Conservation (phyloP, 306 rosid species). For the Senna tora region DNA sequence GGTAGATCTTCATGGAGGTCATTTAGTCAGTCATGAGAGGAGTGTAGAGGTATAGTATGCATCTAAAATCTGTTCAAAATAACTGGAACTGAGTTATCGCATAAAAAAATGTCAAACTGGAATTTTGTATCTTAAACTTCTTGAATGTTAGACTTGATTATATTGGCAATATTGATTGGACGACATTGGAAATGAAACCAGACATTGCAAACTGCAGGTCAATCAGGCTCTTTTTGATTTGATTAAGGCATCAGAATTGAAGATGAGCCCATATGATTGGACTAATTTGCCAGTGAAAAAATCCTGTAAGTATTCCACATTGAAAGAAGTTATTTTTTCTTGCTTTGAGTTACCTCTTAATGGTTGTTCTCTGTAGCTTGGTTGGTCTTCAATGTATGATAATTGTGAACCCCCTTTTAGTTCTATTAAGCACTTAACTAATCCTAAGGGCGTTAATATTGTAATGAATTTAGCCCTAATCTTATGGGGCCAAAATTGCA, state of each 20-base stretch:
- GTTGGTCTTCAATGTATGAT: conserved; percentile 34
- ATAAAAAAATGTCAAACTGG: conserved; percentile 1
- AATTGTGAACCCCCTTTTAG: conserved; percentile 24
- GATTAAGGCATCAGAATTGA: conserved; percentile 69
- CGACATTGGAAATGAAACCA: conserved; percentile 33
- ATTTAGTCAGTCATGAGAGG: conserved; percentile 93
- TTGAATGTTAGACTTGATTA: conserved; percentile 23
- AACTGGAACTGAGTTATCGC: conserved; percentile 1
- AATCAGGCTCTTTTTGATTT: conserved; percentile 80
- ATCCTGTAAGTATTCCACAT: conserved; percentile 53
- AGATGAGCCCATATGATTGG: conserved; percentile 75
- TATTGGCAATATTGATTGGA: neutral
- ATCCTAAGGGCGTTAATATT: neutral
- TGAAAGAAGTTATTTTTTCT: conserved; percentile 9
- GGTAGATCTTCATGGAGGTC: conserved; percentile 96
- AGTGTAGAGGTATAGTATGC: conserved; percentile 73
- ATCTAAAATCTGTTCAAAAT: neutral
- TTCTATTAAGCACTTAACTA: neutral
- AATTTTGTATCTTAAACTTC: conserved; percentile 11
- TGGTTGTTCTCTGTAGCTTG: conserved; percentile 44
- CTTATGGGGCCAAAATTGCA: conserved; percentile 13
- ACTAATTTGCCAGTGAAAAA: conserved; percentile 61
- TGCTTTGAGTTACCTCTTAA: conserved; percentile 21
- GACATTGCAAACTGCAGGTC: conserved; percentile 58
- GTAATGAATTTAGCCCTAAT: neutral